Evolutionary conservation across 768 basidiomycete species (phyloP).

Genomic region (Kwoniella botswanensis): DNA sequence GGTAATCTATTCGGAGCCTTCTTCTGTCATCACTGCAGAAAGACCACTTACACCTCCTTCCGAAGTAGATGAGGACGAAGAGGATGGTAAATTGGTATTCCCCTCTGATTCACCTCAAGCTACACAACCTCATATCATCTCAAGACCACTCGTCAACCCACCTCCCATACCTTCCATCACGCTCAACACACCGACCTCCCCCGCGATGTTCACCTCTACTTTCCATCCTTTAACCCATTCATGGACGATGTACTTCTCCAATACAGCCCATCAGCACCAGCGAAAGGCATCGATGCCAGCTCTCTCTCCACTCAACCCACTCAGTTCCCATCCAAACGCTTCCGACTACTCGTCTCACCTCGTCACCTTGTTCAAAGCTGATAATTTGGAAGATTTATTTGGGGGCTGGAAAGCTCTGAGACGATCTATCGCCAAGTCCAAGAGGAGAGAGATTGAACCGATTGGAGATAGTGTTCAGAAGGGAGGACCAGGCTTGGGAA

Average conservation of each 20-base stretch:
- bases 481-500: slow-evolving; percentile 32
- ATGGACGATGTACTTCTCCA: slow-evolving; percentile 23
- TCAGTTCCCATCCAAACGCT: not conserved
- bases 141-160: not conserved
- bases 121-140: not conserved
- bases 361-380: slow-evolving; percentile 32
- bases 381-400: slow-evolving; percentile 35
- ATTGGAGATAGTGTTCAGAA: slow-evolving; percentile 9
- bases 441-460: slow-evolving; percentile 31
- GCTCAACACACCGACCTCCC: not conserved
- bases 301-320: not conserved
- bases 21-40: not conserved
- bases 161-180: slow-evolving; percentile 12
- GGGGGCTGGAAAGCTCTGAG: slow-evolving; percentile 45
- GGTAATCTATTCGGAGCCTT: not conserved
- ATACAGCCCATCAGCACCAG: slow-evolving; percentile 14
- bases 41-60: slow-evolving; percentile 19
- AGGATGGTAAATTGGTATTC: slow-evolving; percentile 5
- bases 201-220: not conserved
- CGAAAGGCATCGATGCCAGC: not conserved
- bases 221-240: slow-evolving; percentile 7
- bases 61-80: not conserved
- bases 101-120: not conserved
- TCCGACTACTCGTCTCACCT: slow-evolving; percentile 37
- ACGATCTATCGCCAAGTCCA: slow-evolving; percentile 31